These are phyloP conservation scores for Aphanomyces euteiches DNA, from an alignment of 352 stramenopile species.

Conservation along the genomic window DNA sequence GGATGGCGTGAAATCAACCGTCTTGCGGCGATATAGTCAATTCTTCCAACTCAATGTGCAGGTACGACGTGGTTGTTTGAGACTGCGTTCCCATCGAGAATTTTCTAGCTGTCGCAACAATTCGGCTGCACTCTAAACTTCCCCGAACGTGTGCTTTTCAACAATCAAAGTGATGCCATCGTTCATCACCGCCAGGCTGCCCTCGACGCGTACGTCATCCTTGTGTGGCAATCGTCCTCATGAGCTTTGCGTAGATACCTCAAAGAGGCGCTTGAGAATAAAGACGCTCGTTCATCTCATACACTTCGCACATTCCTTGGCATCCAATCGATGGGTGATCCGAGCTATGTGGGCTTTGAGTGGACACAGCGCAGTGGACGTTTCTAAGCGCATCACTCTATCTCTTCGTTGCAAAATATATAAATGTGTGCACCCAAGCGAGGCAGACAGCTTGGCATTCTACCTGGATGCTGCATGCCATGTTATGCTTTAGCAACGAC, in stretches of 20 bases:
- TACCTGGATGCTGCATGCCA: not conserved
- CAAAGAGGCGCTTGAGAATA: not conserved
- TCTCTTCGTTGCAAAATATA: not conserved
- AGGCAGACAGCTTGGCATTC: not conserved
- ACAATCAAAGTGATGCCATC: conserved; percentile 5
- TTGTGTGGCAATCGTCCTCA: not conserved
- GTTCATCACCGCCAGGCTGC: not conserved
- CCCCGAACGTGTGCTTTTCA: conserved; percentile 5
- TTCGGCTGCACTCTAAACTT: not conserved
- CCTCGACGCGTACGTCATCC: not conserved
- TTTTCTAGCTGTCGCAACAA: not conserved
- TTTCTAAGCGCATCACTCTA: not conserved
- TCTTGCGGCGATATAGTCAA: conserved; percentile 7
- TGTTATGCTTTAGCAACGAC: not conserved
- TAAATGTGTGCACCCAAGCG: not conserved
- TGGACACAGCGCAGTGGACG: conserved; percentile 8
- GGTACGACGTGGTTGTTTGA: not conserved
- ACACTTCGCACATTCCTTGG: conserved; percentile 8
- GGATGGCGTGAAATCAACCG: conserved; percentile 1
- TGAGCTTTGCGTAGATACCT: conserved; percentile 8
- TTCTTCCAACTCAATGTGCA: conserved; percentile 12
- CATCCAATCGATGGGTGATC: not conserved
- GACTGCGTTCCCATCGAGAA: not conserved
- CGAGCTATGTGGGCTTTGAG: conserved; percentile 1
- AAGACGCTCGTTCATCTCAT: not conserved